phyloP scores from a whole-genome alignment of 129 eudicot species.

The Oenanthe sinensis region DNA sequence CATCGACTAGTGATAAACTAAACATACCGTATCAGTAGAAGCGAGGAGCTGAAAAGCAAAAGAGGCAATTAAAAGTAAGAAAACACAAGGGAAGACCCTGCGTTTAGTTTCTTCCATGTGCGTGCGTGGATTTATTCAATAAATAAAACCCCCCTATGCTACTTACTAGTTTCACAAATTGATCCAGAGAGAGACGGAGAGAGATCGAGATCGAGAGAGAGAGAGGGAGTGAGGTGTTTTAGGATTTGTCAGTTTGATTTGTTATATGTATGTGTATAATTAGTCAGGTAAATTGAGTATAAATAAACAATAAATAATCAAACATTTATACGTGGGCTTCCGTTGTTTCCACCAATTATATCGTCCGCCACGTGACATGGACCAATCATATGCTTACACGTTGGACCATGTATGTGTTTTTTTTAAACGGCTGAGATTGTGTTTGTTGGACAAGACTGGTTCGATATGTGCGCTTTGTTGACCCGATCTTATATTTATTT shows the following conservation, averaged over 20 bases:
- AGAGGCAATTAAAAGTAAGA: slow-evolving; percentile 36
- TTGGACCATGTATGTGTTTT: slow-evolving; percentile 14
- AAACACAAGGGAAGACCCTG: slow-evolving; percentile 35
- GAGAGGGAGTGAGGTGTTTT: slow-evolving; percentile 3
- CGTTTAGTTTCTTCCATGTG: slow-evolving; percentile 47
- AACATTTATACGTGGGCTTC: background rate
- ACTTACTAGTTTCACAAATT: background rate
- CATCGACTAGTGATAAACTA: too few species aligned
- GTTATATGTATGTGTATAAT: background rate
- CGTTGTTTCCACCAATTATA: slow-evolving; percentile 44
- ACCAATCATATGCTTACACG: slow-evolving; percentile 38
- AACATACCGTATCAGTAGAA: slow-evolving; percentile 55
- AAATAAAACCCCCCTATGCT: background rate
- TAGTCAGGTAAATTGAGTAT: background rate
- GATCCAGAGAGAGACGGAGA: background rate
- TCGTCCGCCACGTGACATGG: slow-evolving; percentile 38
- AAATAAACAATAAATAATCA: background rate
- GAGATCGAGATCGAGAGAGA: background rate
- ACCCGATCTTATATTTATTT: background rate
- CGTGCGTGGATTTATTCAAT: slow-evolving; percentile 5
- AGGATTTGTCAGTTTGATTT: background rate
- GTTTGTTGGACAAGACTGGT: background rate
- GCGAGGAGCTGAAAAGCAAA: slow-evolving; percentile 50
- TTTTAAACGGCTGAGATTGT: slow-evolving; percentile 26
- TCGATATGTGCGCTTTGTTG: background rate